These are phyloP conservation scores for Ramaria rubella DNA, from an alignment of 768 basidiomycete genomes.

Conservation along the genomic window DNA sequence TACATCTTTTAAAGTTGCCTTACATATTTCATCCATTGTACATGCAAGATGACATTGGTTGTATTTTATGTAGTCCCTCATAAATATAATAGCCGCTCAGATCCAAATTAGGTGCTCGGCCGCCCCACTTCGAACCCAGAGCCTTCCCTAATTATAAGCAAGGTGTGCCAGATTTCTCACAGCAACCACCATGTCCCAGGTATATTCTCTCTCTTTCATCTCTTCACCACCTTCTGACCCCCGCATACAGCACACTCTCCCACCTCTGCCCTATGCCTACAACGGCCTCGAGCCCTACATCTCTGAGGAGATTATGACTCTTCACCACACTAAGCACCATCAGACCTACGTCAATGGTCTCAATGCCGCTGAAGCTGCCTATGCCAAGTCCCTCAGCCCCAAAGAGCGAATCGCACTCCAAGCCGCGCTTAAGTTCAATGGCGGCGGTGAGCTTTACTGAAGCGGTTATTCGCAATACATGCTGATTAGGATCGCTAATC, in stretches of 20 bases:
- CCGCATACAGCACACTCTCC: constrained; percentile 44
- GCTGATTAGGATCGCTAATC: neutral
- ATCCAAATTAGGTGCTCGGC: too few relatives aligned
- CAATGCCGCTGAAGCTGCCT: constrained; percentile 80
- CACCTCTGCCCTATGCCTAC: constrained; percentile 71
- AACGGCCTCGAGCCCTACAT: constrained; percentile 94
- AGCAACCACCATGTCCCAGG: too few relatives aligned
- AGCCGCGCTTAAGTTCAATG: constrained; percentile 92
- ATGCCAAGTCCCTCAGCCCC: constrained; percentile 57
- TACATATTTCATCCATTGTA: too few relatives aligned
- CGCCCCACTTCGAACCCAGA: too few relatives aligned
- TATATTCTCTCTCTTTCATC: too few relatives aligned
- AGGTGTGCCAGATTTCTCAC: too few relatives aligned
- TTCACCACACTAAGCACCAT: constrained; percentile 94
- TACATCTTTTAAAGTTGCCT: too few relatives aligned
- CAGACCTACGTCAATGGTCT: constrained; percentile 91
- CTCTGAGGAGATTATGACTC: constrained; percentile 84
- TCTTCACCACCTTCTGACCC: neutral
- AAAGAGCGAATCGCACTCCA: constrained; percentile 84
- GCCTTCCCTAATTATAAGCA: too few relatives aligned
- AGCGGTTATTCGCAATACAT: neutral
- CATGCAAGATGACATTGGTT: too few relatives aligned
- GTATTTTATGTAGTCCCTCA: too few relatives aligned
- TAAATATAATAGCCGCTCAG: too few relatives aligned
- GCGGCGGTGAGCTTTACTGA: constrained; percentile 58